A percentile compares a stretch with the other conserved stretches of the same genome.
Evolutionary conservation across 1,284 basidiomycete species (phyloP).

Genomic region (Ganoderma multipileum): DNA sequence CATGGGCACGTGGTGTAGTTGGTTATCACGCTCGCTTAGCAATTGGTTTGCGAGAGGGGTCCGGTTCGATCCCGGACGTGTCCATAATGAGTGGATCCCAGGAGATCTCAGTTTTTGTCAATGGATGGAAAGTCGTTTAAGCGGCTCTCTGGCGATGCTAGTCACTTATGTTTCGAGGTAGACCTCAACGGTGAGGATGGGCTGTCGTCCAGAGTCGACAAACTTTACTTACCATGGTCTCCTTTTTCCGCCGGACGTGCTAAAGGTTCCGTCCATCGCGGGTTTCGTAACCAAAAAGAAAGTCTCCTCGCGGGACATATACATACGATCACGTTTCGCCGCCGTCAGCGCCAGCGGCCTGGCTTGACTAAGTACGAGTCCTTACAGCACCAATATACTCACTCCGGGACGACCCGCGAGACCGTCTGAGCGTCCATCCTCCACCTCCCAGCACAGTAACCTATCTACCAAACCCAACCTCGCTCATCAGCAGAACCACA

Average conservation of each 20-base stretch:
- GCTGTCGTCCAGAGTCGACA: too few species aligned
- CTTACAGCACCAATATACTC: too few species aligned
- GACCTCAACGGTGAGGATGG: too few species aligned
- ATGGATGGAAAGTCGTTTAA: neutral
- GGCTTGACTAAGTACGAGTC: too few species aligned
- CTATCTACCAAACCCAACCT: neutral
- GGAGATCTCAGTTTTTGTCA: neutral
- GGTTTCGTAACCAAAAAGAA: neutral
- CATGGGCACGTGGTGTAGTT: conserved; percentile 32
- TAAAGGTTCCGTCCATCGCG: neutral
- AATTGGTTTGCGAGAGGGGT: conserved; percentile 28
- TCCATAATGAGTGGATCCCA: too few species aligned
- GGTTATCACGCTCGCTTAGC: conserved; percentile 35
- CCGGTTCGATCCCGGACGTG: conserved; percentile 32
- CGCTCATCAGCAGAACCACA: neutral
- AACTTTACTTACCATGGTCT: too few species aligned
- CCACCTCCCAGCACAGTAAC: neutral
- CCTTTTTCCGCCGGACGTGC: neutral
- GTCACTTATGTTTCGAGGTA: neutral
- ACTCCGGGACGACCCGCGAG: too few species aligned
- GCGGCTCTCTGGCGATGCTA: too few species aligned
- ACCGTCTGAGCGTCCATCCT: too few species aligned
- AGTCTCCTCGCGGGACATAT: neutral
- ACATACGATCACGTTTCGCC: too few species aligned
- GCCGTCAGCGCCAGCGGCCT: too few species aligned